A percentile compares a stretch with the other conserved stretches of the same genome.
phyloP scores from a whole-genome alignment of 2,329 filamentous ascomycete species.

The Xylariaceae sp. region DNA sequence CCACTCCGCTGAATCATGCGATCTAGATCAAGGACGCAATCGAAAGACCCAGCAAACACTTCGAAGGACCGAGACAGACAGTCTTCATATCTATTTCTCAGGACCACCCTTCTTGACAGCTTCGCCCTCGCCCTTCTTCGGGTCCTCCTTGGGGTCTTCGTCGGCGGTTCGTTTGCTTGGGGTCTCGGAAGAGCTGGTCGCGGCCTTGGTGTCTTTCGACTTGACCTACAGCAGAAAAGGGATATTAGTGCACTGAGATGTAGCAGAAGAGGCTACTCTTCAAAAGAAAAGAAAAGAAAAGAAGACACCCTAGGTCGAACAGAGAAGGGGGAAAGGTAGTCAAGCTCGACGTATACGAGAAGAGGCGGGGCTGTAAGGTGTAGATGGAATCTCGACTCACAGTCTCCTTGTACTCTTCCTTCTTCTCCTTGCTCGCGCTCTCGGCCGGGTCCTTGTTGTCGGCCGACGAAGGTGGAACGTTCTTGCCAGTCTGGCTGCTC shows the following conservation, averaged over 20 bases:
- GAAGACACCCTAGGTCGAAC: no score
- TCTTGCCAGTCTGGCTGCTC: neutral
- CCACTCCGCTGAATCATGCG: no score
- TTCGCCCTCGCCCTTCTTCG: slow-evolving; percentile 20
- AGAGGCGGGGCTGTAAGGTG: no score
- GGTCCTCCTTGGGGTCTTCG: slow-evolving; percentile 23
- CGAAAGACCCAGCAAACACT: no score
- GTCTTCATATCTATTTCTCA: neutral
- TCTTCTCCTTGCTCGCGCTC: slow-evolving; percentile 15
- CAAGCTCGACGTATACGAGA: neutral
- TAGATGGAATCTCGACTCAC: no score
- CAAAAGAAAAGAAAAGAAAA: no score
- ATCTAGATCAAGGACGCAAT: no score
- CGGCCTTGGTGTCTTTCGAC: slow-evolving; percentile 15
- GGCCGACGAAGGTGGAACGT: slow-evolving; percentile 11
- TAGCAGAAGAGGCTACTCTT: no score
- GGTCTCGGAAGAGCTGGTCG: slow-evolving; percentile 13
- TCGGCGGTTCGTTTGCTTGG: slow-evolving; percentile 19
- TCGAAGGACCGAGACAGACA: no score
- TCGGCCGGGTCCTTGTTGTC: slow-evolving; percentile 14
- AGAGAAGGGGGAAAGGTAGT: no score
- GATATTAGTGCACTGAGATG: no score
- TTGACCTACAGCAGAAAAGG: no score
- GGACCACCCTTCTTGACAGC: slow-evolving; percentile 1
- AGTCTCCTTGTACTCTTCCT: slow-evolving; percentile 19